phyloP scores from a whole-genome alignment of 345 rosid species.

The Brassica rapa region DNA sequence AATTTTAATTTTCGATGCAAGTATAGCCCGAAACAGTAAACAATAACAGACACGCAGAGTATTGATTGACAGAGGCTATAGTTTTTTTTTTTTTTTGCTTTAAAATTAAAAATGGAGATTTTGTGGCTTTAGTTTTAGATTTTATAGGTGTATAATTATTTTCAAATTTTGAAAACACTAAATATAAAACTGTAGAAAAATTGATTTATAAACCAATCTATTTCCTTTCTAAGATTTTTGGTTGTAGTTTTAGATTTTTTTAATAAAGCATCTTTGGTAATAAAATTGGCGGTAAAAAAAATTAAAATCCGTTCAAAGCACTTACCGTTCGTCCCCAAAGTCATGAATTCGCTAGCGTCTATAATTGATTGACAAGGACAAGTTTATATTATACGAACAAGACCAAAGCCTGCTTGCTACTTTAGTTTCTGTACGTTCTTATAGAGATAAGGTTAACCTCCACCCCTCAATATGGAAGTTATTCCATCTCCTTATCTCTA shows the following conservation, averaged over 20 bases:
- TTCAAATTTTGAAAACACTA: background rate
- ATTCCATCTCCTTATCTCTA: too few species aligned
- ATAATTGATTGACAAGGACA: background rate
- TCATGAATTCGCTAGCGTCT: background rate
- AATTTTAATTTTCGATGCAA: too few species aligned
- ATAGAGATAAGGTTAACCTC: too few species aligned
- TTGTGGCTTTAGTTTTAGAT: background rate
- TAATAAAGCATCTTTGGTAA: background rate
- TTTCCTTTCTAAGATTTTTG: background rate
- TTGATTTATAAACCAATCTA: background rate
- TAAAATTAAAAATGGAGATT: background rate
- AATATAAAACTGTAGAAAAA: too few species aligned
- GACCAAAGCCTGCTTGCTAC: background rate
- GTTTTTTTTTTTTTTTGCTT: too few species aligned
- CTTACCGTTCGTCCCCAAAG: background rate
- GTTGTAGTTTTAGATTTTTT: background rate
- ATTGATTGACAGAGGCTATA: background rate
- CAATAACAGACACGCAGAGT: background rate
- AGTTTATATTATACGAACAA: background rate
- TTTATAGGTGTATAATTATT: too few species aligned
- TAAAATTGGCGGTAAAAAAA: background rate
- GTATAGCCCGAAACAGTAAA: too few species aligned
- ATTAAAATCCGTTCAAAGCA: background rate
- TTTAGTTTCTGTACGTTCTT: background rate
- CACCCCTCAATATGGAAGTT: too few species aligned